phyloP scores from a whole-genome alignment of 2,329 filamentous ascomycete species.

The Apiospora rasikravindrae region DNA sequence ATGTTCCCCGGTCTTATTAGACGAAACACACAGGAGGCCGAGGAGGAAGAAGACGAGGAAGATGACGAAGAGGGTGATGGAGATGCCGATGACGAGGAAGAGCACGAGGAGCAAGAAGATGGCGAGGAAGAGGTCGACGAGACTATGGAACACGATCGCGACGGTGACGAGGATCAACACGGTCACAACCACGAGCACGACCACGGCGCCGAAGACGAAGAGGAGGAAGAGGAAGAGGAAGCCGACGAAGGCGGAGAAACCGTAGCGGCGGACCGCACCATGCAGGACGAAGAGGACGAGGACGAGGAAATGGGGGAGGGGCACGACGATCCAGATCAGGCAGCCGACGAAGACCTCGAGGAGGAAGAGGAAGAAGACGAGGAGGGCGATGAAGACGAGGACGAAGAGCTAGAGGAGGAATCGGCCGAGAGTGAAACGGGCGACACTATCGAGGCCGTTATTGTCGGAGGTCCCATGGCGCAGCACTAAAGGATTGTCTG shows the following conservation, averaged over 20 bases:
- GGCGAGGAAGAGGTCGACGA: conserved; percentile 25
- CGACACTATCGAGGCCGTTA: background rate
- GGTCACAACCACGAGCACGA: background rate
- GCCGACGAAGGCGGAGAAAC: conserved; percentile 23
- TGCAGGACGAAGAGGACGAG: conserved; percentile 27
- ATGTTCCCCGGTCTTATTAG: conserved; percentile 56
- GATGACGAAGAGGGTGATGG: conserved; percentile 29
- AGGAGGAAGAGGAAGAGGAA: conserved; percentile 25
- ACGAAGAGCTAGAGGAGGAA: background rate
- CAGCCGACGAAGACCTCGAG: conserved; percentile 31
- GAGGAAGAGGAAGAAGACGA: conserved; percentile 26
- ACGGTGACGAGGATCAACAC: conserved; percentile 8
- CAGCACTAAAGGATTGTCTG: background rate
- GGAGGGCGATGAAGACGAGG: conserved; percentile 24
- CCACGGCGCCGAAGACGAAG: conserved; percentile 31
- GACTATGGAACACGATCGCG: conserved; percentile 23
- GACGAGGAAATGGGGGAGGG: conserved; percentile 25
- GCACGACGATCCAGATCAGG: conserved; percentile 22
- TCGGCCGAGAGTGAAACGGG: conserved; percentile 11
- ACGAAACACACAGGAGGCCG: conserved; percentile 37
- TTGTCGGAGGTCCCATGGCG: conserved; percentile 2
- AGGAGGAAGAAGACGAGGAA: conserved; percentile 26
- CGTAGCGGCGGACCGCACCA: conserved; percentile 28
- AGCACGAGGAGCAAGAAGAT: conserved; percentile 26
- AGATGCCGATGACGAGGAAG: conserved; percentile 29